Base-by-base conservation (phyloP, 1,284 basidiomycete species). In the Ganoderma lingzhi region DNA sequence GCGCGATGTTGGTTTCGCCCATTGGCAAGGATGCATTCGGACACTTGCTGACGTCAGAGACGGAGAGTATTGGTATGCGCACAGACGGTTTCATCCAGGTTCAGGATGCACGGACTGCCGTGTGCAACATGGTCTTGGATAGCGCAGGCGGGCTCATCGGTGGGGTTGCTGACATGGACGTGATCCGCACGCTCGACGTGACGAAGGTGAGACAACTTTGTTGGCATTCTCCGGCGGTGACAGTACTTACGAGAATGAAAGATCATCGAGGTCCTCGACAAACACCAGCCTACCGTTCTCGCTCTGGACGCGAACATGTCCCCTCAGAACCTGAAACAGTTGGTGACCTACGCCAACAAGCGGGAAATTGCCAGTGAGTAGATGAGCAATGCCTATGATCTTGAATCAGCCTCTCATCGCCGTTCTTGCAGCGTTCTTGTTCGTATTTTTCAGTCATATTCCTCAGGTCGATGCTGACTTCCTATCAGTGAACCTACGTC, bases 141-240 rank as follows among this genome's bases (percentile, higher is more conserved):
- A 80, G 81, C 30, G 78, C 83, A 12, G 96, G 96, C 0, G 87
- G 90, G 65, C 85, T 99, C 12, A 84, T 92, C 2, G 88, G 88
- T 23, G 98, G 98, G 6, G 89, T 99, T 6, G 96, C 97, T 6
- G 97, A 98, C 79, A 98, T 99, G 94, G 87, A 85, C 51, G 91
- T 96, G 53, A 88, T 90, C 9, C 83, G 88, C 64, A 77, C 81
- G 1, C 77, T 95, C 56, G 78, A 83, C 45, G 80, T 79, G 23
- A 78, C 86, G 28, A 77, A 80, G 76, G 92, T 93, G 76, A 70
- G 82, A 2, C 48, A 74, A 8, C n/a, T 2, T 17, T 15, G 10
- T 59, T 9, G n/a, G 23, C 37, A 10, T 44, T 23, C 19, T n/a
- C 64, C 4, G 17, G 15, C 4, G 6, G 19, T 44, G 37, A 17